Conservation (phyloP, 2,329 filamentous ascomycete genomes). For the Colletotrichum acutatum region DNA sequence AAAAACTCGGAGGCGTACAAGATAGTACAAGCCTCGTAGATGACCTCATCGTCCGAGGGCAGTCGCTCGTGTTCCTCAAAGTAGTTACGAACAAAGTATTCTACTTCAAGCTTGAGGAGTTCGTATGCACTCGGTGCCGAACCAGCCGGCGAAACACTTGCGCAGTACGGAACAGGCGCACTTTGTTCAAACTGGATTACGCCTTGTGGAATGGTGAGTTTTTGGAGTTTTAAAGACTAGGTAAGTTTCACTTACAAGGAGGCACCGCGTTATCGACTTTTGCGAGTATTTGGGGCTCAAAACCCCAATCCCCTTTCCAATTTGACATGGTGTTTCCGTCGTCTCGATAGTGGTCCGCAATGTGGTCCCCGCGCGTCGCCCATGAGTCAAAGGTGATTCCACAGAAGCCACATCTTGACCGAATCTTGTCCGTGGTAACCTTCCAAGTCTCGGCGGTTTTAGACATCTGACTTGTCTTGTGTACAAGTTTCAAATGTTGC, state of each 20-base stretch:
- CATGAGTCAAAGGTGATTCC: slow-evolving; percentile 48
- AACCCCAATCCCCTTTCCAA: slow-evolving; percentile 57
- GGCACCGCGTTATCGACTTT: slow-evolving; percentile 55
- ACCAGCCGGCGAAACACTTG: slow-evolving; percentile 25
- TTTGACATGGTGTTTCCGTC: slow-evolving; percentile 54
- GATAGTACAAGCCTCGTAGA: slow-evolving; percentile 42
- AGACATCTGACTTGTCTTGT: slow-evolving; percentile 50
- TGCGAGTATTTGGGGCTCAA: slow-evolving; percentile 47
- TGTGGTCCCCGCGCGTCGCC: slow-evolving; percentile 49
- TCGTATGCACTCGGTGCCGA: slow-evolving; percentile 46
- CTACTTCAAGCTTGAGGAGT: slow-evolving; percentile 48
- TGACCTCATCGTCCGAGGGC: slow-evolving; percentile 38
- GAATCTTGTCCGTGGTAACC: slow-evolving; percentile 45
- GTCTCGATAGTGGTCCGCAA: slow-evolving; percentile 54
- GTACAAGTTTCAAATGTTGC: slow-evolving; percentile 55
- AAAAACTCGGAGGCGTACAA: slow-evolving; percentile 42
- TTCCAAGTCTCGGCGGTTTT: slow-evolving; percentile 59
- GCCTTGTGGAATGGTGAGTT: not conserved
- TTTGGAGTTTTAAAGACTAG: not conserved
- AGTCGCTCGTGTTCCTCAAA: slow-evolving; percentile 37
- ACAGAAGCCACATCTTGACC: slow-evolving; percentile 56
- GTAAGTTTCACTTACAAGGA: slow-evolving; percentile 44
- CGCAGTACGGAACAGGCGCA: slow-evolving; percentile 13
- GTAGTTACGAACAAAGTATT: slow-evolving; percentile 42
- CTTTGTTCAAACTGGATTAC: slow-evolving; percentile 29